Base-by-base conservation (phyloP, 2,329 filamentous ascomycete species). In the Pseudocercospora musae region DNA sequence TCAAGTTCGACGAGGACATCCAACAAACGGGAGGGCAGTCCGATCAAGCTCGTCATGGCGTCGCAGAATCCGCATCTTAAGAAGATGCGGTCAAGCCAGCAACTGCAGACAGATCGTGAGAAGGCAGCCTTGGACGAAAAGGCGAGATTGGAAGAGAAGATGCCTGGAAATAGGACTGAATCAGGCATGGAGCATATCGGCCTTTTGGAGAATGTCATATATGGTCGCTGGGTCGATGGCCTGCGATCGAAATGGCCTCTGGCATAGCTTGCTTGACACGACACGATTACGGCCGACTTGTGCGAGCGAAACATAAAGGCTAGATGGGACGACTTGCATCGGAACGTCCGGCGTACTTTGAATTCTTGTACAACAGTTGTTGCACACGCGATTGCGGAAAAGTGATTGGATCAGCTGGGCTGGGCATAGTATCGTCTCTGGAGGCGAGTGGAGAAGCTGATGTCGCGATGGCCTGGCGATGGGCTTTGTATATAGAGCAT, bases 141-240 rank as follows among this genome's bases (percentile, higher is more conserved):
- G 67, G 75, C 86, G 62, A 85, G 58, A 13, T 11, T 69, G 46
- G 67, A 80, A 70, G 80, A 78, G 72, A 82, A 83, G 68, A 76
- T 87, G 67, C 86, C 85, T 1, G 87, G 84, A 5, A 65, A 49
- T 10, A 81, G 85, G 66, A 75, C 80, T 53, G 78, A 83, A 60
- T 84, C 87, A 1, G 94, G 92, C 1, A 94, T 97, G 91, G 93
- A 97, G 76, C 94, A 97, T 77, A 90, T 89, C 68, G 91, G 92
- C 73, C 87, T 96, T 74, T 82, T 98, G 40, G 91, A 91, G 1
- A 92, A 97, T 75, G 91, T 96, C 20, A 84, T 99, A 20, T 98
- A 97, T 78, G 87, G 88, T 15, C 86, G 94, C 48, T 99, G 95
- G 95, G 87, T 89, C 2, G 91, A 96, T 62, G 92, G 92, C 1